Base-by-base conservation (phyloP, 78 protist genomes). In the Protostelium mycophagum region DNA sequence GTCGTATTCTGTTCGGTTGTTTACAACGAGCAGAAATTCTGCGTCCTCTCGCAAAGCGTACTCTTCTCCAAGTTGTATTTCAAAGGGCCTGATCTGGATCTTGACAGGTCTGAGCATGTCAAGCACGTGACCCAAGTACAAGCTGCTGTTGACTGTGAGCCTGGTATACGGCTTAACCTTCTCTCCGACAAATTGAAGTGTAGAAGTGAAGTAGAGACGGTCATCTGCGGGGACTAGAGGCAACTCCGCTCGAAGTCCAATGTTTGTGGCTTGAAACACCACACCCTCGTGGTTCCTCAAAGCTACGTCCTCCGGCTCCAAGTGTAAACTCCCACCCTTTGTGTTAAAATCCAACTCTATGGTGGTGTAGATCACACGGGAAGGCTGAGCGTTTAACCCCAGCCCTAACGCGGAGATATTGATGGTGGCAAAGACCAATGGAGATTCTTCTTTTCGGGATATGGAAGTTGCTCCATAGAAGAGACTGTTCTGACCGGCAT, bases 11-110 rank as follows among this genome's bases (percentile, higher is more conserved):
- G 91, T 83, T 34, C 73, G 90, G 35, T 91, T 91, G 35, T 91
- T 91, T 0, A 87, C 87, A 0, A 91, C 91, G 1, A 91, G 38
- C 28, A 91, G 16, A 0, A 91, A 25, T 9, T 91, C 91, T 5
- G 31, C 16, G 73, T 51, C 73, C n/a, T n/a, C n/a, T n/a, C n/a
- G n/a, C n/a, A n/a, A n/a, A n/a, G n/a, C n/a, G 85, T 91, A 91
- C 16, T 89, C 90, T 51, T 91, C 94, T 10, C 91, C 37, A 28
- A 91, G 89, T 38, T 91, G 94, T 34, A 91, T 39, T 35, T 87
- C 90, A 28, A 91, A 91, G 73, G 94, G 94, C 51, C 94, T 86
- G 25, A 91, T 85, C 83, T 91, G 94, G 1, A 91, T 87, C 36
- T 88, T 73, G 34, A 36, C 86, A 28, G 94, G 85, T 88, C 89